Evolutionary conservation across 139 green algal genomes (phyloP).

Genomic region (Chlorella sp.): DNA sequence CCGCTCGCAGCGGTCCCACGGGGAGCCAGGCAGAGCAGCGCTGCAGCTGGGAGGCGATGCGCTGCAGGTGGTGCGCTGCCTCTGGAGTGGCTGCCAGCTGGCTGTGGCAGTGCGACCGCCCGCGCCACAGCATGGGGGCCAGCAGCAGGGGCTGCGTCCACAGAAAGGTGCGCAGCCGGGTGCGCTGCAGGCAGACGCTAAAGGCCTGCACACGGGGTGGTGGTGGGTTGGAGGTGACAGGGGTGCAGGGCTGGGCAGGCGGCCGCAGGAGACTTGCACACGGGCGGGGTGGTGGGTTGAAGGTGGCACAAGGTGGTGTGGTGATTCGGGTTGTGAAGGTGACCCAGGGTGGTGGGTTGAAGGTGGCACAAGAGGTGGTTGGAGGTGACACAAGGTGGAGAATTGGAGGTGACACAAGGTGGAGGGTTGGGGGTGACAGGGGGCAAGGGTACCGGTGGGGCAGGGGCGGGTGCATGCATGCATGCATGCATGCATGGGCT

Average conservation of each 20-base stretch:
- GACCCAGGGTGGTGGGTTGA: no score
- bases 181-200: slow-evolving; percentile 15
- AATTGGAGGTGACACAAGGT: no score
- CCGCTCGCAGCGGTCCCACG: neutral
- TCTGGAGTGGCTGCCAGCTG: neutral
- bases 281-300: no score
- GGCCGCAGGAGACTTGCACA: no score
- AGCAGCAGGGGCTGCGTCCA: slow-evolving; percentile 15
- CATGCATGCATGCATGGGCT: no score
- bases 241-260: no score
- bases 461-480: neutral
- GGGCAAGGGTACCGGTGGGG: no score
- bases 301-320: no score
- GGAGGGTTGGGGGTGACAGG: no score
- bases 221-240: no score
- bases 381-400: no score
- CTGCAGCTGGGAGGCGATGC: neutral
- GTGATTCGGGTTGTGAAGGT: no score
- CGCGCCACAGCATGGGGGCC: neutral
- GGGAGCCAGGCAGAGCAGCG: neutral
- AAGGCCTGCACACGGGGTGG: neutral
- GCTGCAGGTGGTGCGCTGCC: neutral
- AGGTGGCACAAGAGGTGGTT: neutral
- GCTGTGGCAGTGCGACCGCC: neutral
- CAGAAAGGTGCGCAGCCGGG: slow-evolving; percentile 5